phyloP scores from a whole-genome alignment of 345 rosid genomes.

The Streptanthus diversifolius region DNA sequence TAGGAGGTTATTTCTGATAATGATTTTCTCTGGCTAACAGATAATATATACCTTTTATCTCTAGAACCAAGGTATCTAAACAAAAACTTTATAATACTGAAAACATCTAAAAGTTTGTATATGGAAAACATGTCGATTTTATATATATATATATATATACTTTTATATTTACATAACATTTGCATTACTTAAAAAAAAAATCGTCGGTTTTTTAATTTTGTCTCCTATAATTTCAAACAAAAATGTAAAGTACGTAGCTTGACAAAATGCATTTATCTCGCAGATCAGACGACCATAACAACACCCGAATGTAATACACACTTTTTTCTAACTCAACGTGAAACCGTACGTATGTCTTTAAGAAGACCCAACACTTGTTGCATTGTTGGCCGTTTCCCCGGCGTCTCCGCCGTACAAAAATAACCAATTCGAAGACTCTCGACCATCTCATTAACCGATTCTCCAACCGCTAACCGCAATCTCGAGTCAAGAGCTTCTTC shows the following conservation, averaged over 20 bases:
- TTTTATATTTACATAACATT: no score
- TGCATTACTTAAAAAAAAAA: no score
- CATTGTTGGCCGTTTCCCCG: conserved; percentile 82
- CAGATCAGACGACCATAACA: not conserved
- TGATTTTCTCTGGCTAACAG: no score
- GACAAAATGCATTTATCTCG: conserved; percentile 13
- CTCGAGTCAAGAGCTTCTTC: conserved; percentile 61
- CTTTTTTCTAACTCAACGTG: conserved; percentile 18
- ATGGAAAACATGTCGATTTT: no score
- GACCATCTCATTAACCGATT: conserved; percentile 64
- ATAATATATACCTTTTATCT: not conserved
- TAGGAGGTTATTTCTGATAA: no score
- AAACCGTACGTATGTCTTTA: conserved; percentile 59
- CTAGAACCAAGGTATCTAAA: no score
- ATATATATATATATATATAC: no score
- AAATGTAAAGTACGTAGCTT: not conserved
- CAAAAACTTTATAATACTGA: no score
- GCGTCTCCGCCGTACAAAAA: conserved; percentile 75
- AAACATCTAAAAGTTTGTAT: no score
- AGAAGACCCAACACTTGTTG: conserved; percentile 88
- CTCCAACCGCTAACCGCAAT: conserved; percentile 44
- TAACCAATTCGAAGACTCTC: conserved; percentile 79
- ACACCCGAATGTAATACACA: conserved; percentile 5
- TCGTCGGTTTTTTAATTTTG: not conserved
- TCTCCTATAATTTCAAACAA: not conserved